These are phyloP conservation scores for Cardamine occulta DNA, from an alignment of 345 rosid genomes.

Conservation along the genomic window DNA sequence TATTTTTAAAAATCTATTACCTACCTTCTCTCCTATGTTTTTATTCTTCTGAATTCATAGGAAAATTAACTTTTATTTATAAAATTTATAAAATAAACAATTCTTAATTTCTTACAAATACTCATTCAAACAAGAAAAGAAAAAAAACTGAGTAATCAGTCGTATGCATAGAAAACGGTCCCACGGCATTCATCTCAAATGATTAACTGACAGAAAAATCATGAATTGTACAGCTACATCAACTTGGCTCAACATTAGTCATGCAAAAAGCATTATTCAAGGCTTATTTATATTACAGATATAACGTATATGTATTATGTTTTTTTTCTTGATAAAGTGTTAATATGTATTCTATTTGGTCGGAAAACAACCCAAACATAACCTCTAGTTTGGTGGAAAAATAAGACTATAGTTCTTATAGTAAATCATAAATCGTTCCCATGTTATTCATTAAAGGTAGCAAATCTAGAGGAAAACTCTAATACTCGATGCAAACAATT, in stretches of 20 bases:
- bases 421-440: neutral
- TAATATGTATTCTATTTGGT: neutral
- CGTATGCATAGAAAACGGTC: slow-evolving; percentile 16
- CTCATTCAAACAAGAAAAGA: slow-evolving; percentile 8
- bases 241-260: slow-evolving; percentile 5
- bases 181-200: slow-evolving; percentile 31
- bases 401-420: neutral
- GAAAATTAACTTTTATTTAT: neutral
- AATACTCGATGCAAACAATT: slow-evolving; percentile 14
- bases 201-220: slow-evolving; percentile 18
- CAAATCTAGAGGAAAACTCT: neutral
- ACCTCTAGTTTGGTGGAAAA: too few species aligned
- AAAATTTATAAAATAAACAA: neutral
- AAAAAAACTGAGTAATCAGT: neutral
- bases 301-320: neutral
- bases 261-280: slow-evolving; percentile 7
- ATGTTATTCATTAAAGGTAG: neutral
- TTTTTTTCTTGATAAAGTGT: too few species aligned
- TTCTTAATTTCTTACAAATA: neutral
- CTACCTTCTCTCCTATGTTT: slow-evolving; percentile 35
- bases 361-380: neutral
- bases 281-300: neutral
- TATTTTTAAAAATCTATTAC: neutral
- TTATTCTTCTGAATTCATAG: slow-evolving; percentile 3
- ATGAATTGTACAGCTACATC: slow-evolving; percentile 14